Base-by-base conservation (phyloP, 1,284 basidiomycete species). In the Sporisorium graminicola region DNA sequence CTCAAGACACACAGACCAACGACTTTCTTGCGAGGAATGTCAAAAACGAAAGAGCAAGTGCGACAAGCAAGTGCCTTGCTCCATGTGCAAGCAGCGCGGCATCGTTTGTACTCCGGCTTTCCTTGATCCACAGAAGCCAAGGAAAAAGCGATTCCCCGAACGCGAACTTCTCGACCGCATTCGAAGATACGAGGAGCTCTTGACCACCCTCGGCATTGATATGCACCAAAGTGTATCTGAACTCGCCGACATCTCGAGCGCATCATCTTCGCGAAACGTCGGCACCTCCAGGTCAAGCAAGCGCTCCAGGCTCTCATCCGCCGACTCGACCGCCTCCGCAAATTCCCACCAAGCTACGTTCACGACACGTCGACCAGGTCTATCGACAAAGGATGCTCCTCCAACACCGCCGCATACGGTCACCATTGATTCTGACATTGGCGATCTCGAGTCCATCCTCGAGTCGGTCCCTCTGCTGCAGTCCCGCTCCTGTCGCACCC, bases 31-130 rank as follows among this genome's bases (percentile, higher is more conserved):
- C 29, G 33, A 42, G 10, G 56, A 58, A 18, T 65, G 64, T 29
- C 64, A 65, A 10, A 59, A 54, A 42, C 50, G 64, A 24, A 65
- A 65, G 44, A 50, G 31, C 31, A 65, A 59, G 37, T 65, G 64
- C 57, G 64, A 65, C 57, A 65, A 59, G 35, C 29, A 59, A 24
- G 10, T 33, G 1, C 56, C 64, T 7, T 65, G 64, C 26, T 26
- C 64, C n/a, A 22, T 47, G 27, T 65, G 64, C 43, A 40, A 12
- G 24, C 56, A 53, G 9, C 50, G 64, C n/a, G 64, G 57, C n/a
- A 53, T 54, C 43, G 27, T 12, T 2, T 65, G 64, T n/a, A 50
- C 43, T 18, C 64, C 64, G 12, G 54, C 33, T 20, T 51, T 26
- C 20, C 35, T 40, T 31, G 50, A 57, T 29, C 64, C 64, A 20